A percentile compares a stretch with the other conserved stretches of the same genome.
Conservation (phyloP, 164 flowering plant species). For the Akebia trifoliata region DNA sequence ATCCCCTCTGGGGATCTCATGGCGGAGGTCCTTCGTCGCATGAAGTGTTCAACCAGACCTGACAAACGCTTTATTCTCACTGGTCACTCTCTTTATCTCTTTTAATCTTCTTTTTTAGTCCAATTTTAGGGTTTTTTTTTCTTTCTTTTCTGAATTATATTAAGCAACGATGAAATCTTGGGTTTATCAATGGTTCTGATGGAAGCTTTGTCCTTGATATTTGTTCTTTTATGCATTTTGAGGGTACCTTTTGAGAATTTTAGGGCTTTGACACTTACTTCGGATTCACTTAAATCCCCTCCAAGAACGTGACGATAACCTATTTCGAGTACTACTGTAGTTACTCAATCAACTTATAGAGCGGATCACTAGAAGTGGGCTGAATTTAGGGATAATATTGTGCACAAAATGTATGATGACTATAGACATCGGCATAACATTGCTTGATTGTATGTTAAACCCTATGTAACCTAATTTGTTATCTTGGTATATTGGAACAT, state of each 20-base stretch:
- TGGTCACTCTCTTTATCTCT: constrained; percentile 32
- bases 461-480: neutral
- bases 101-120: neutral
- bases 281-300: too few species aligned
- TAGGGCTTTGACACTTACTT: too few species aligned
- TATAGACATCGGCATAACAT: neutral
- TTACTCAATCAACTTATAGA: neutral
- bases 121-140: too few species aligned
- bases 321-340: neutral
- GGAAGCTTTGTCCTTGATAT: too few species aligned
- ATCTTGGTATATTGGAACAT: too few species aligned
- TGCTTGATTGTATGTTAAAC: neutral
- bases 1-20: constrained; percentile 71
- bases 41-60: constrained; percentile 78
- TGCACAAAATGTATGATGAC: neutral
- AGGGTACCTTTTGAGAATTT: too few species aligned
- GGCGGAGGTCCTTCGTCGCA: constrained; percentile 82
- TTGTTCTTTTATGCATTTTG: too few species aligned
- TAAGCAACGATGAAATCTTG: too few species aligned
- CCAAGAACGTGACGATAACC: too few species aligned
- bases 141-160: too few species aligned
- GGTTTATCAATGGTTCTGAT: too few species aligned
- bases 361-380: neutral
- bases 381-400: neutral
- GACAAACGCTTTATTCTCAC: constrained; percentile 85